Evolutionary conservation across 331 rosid species (phyloP).

Genomic region (Rosa hybrid): DNA sequence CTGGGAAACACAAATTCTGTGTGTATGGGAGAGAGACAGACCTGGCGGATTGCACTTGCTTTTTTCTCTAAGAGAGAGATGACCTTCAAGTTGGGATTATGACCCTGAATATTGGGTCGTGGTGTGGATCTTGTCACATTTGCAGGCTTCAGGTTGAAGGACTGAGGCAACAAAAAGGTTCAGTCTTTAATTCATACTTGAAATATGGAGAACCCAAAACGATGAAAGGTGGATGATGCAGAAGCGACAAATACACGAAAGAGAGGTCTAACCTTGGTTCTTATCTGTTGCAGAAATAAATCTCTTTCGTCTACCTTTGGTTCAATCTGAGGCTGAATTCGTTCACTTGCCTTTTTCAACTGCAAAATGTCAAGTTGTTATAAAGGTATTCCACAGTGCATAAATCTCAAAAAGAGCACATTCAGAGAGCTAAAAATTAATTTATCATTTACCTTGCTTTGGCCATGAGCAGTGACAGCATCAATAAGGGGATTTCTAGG

Average conservation of each 20-base stretch:
- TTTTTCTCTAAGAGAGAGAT: slow-evolving; percentile 93
- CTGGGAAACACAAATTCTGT: neutral
- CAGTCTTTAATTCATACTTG: neutral
- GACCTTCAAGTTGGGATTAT: slow-evolving; percentile 79
- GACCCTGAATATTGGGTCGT: slow-evolving; percentile 73
- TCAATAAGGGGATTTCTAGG: slow-evolving; percentile 81
- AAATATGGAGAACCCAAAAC: neutral
- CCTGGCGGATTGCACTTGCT: slow-evolving; percentile 98
- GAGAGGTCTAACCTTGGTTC: slow-evolving; percentile 71
- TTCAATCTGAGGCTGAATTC: slow-evolving; percentile 63
- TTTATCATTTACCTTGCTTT: slow-evolving; percentile 74
- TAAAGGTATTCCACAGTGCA: slow-evolving; percentile 23
- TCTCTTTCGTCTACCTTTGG: slow-evolving; percentile 81
- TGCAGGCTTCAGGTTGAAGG: slow-evolving; percentile 94
- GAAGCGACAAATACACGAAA: slow-evolving; percentile 13
- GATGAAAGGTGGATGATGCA: neutral
- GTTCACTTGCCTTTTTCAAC: slow-evolving; percentile 85
- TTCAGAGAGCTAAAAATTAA: slow-evolving; percentile 19
- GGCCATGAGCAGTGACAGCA: slow-evolving; percentile 76
- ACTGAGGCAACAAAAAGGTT: slow-evolving; percentile 44
- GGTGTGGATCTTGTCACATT: slow-evolving; percentile 45
- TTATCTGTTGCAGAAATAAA: slow-evolving; percentile 75
- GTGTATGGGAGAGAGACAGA: slow-evolving; percentile 15
- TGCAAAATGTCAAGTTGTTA: slow-evolving; percentile 46
- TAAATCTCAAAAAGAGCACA: slow-evolving; percentile 23